These are phyloP conservation scores for Biscutella auriculata DNA, from an alignment of 441 rosid species.

Conservation along the genomic window DNA sequence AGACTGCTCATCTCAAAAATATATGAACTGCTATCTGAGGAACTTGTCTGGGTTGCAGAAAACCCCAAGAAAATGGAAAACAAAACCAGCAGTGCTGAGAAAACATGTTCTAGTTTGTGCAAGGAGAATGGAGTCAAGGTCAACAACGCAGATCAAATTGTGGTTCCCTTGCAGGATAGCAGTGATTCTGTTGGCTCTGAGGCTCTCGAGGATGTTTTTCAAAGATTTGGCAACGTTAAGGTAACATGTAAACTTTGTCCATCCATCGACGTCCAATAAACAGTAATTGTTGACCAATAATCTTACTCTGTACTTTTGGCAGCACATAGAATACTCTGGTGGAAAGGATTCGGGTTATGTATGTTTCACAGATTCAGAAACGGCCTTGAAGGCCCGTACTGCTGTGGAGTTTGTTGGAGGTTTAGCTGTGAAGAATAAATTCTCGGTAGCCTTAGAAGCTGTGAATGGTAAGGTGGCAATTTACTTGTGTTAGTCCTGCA, in stretches of 20 bases:
- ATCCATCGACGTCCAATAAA: background rate
- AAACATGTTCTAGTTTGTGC: conserved; percentile 1
- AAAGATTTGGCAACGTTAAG: conserved; percentile 38
- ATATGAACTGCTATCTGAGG: background rate
- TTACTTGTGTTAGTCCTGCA: background rate
- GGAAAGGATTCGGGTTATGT: conserved; percentile 36
- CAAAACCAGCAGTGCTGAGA: background rate
- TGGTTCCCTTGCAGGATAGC: background rate
- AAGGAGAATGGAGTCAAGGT: conserved; percentile 3
- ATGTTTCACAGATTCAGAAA: conserved; percentile 32
- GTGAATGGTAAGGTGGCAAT: conserved; percentile 26
- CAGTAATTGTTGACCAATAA: background rate
- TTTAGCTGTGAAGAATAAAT: conserved; percentile 26
- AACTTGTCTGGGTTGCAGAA: background rate
- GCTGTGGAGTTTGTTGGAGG: conserved; percentile 34
- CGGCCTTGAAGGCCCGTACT: conserved; percentile 33
- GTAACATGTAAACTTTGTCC: conserved; percentile 9
- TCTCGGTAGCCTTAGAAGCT: conserved; percentile 27
- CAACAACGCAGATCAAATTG: background rate
- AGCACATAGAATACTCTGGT: conserved; percentile 29
- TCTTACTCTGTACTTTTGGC: background rate
- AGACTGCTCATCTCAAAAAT: background rate
- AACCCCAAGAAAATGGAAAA: background rate
- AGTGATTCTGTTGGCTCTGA: conserved; percentile 23
- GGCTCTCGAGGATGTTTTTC: conserved; percentile 28